Evolutionary conservation across 176 grass and related monocot species (phyloP).

Genomic region (Triticum aestivum): DNA sequence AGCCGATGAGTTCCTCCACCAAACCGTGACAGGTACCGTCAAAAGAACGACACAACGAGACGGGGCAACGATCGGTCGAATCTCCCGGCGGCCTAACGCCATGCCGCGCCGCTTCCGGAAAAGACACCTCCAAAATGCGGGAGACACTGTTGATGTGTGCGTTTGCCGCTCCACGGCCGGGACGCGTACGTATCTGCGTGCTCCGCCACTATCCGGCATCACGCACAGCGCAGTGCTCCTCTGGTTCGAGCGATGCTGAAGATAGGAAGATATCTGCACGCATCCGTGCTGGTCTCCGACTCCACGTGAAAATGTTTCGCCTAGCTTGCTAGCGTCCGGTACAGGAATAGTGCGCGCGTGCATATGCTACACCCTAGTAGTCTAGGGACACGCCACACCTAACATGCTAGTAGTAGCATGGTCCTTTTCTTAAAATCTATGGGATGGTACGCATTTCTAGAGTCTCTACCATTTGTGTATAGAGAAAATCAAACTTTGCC

Average conservation of each 20-base stretch:
- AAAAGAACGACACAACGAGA: not conserved
- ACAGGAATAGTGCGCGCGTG: too few species aligned
- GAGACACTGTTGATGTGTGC: not conserved
- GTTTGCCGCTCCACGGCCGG: not conserved
- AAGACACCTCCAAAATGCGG: not conserved
- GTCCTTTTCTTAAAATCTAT: too few species aligned
- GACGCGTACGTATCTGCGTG: not conserved
- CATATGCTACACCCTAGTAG: too few species aligned
- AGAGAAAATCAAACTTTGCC: too few species aligned
- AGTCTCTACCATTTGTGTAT: too few species aligned
- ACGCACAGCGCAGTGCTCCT: not conserved
- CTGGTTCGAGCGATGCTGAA: not conserved
- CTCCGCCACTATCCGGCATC: not conserved
- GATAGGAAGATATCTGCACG: too few species aligned
- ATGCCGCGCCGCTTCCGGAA: not conserved
- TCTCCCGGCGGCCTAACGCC: not conserved
- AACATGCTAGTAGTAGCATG: not conserved
- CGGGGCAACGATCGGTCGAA: not conserved
- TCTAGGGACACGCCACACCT: not conserved
- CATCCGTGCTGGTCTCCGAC: too few species aligned
- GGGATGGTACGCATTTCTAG: too few species aligned
- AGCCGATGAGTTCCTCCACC: not conserved
- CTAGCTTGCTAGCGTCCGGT: too few species aligned
- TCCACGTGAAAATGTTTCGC: too few species aligned
- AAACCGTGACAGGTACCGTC: not conserved